Conservation (phyloP, 305 asterid genomes). For the Fraxinus floribunda region DNA sequence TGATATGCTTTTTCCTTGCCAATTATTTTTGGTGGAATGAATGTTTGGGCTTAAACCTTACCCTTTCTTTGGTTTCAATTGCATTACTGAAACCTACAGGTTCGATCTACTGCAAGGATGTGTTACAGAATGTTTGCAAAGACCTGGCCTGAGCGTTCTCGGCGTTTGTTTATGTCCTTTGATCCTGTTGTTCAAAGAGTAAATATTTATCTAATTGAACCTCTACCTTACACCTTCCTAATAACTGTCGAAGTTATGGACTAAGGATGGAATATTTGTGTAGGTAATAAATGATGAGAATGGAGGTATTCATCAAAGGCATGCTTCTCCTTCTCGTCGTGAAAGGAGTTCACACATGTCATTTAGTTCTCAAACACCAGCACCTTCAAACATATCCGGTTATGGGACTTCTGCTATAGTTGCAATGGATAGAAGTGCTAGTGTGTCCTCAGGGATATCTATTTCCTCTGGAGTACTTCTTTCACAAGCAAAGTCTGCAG, state of each 20-base stretch:
- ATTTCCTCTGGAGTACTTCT: constrained; percentile 67
- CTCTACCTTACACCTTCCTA: constrained; percentile 8
- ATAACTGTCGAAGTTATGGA: constrained; percentile 21
- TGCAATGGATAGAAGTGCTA: constrained; percentile 92
- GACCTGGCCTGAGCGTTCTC: constrained; percentile 98
- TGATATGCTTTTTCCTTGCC: background rate
- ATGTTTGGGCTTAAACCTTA: background rate
- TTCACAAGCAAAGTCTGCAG: constrained; percentile 71
- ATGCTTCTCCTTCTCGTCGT: constrained; percentile 92
- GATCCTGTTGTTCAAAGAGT: constrained; percentile 99
- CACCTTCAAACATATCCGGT: constrained; percentile 73
- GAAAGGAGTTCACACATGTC: constrained; percentile 75
- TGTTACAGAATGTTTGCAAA: constrained; percentile 92
- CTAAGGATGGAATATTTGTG: constrained; percentile 27
- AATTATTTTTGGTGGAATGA: background rate
- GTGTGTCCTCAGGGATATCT: constrained; percentile 68
- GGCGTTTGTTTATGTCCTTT: constrained; percentile 79
- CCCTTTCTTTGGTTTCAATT: background rate
- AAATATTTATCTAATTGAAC: constrained; percentile 23
- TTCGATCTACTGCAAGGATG: constrained; percentile 94
- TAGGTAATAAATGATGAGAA: constrained; percentile 93
- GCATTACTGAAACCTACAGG: constrained; percentile 46
- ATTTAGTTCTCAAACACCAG: constrained; percentile 56
- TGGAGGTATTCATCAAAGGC: constrained; percentile 95
- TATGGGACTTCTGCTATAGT: constrained; percentile 98